Evolutionary conservation across 768 basidiomycete genomes (phyloP), one percentile per base, ranked within the genome.

Genomic region (Serendipita vermifera): DNA sequence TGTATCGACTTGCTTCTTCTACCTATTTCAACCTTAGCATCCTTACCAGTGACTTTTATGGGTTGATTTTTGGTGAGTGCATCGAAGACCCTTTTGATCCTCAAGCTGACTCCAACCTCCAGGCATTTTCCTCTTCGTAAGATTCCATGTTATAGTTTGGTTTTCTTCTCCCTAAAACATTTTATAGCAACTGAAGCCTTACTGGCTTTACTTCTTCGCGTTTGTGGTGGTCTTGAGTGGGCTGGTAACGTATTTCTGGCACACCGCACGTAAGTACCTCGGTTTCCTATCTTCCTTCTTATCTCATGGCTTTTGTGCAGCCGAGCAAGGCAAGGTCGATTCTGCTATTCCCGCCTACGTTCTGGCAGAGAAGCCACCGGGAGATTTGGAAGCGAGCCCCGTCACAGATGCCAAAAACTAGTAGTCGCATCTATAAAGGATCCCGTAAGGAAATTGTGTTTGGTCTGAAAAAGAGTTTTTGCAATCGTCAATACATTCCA

Each of bases 21-120:
- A 79, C 85, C 5, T 91, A 81, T 71, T 91, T 81, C 70, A 91
- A 91, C 64, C 74, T 91, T 60, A 85, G 83, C 62, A 68, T 91
- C 7, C 77, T 92, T n/a, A 83, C 89, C 13, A 85, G 84, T 65
- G 87, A 91, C 69, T 92, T 90, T 62, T 92, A 83, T 63, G 87
- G 89, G 29, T 74, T 92, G 51, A 72, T 92, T 20, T 87, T 92
- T 64, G 89, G 68, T 67, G 51, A 2, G 63, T 62, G 22, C 58
- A n/a, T 6, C 17, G n/a, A 5, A 15, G 17, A 20, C 39, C 29
- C 32, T n/a, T 33, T 27, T 31, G 33, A 55, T 36, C 48, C 40
- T 58, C 43, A 33, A 51, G 56, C 14, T 26, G 27, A 53, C 13
- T 26, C 13, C 9, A 11, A 4, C 17, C 3, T 17, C 24, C 57